Conservation (phyloP, 176 grass and related monocot genomes). For the Eragrostis nindensis region DNA sequence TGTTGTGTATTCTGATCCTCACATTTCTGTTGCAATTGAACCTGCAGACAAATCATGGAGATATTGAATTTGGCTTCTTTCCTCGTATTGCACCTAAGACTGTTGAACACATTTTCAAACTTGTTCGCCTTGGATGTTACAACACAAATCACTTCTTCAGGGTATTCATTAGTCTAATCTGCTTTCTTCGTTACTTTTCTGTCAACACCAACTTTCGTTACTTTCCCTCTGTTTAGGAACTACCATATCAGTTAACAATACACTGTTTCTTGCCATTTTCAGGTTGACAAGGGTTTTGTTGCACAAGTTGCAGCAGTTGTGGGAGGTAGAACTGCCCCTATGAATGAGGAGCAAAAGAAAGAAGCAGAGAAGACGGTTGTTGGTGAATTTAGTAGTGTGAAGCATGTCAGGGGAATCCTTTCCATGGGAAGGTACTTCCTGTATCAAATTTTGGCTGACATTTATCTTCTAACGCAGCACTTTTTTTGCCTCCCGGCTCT, state of each 20-base stretch:
- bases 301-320: slow-evolving; percentile 90
- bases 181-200: not conserved
- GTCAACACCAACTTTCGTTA: too few relatives aligned
- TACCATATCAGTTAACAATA: slow-evolving; percentile 2
- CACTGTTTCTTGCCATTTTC: slow-evolving; percentile 13
- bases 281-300: slow-evolving; percentile 98
- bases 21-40: slow-evolving; percentile 30
- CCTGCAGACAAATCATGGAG: slow-evolving; percentile 82
- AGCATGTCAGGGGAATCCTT: slow-evolving; percentile 94
- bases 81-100: slow-evolving; percentile 88
- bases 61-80: slow-evolving; percentile 96
- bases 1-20: slow-evolving; percentile 23
- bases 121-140: slow-evolving; percentile 91
- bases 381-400: slow-evolving; percentile 96
- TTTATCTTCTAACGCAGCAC: not conserved
- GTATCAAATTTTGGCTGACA: not conserved
- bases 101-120: slow-evolving; percentile 91
- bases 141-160: slow-evolving; percentile 96
- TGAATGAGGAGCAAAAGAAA: slow-evolving; percentile 74
- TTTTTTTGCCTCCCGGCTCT: not conserved
- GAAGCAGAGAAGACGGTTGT: slow-evolving; percentile 83
- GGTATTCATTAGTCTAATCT: slow-evolving; percentile 44
- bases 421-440: slow-evolving; percentile 91
- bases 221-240: not conserved
- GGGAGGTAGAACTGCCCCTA: slow-evolving; percentile 76